Conservation (phyloP, 305 asterid genomes). For the Andrographis paniculata region DNA sequence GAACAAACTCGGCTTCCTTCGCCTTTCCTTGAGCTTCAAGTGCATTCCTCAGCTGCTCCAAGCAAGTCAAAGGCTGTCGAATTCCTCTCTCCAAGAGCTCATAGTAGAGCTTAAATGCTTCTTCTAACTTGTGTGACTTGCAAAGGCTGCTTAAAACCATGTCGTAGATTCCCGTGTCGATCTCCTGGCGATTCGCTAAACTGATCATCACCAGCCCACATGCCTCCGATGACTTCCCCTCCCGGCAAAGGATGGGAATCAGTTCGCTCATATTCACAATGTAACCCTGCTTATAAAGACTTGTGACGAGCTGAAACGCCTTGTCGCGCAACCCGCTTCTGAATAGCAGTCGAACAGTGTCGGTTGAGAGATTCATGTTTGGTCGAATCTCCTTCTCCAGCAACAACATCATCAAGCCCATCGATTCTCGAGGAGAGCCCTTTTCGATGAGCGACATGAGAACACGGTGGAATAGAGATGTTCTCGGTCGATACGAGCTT, state of each 20-base stretch:
- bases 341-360: conserved; percentile 40
- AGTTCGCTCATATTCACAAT: conserved; percentile 43
- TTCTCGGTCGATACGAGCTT: conserved; percentile 49
- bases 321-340: conserved; percentile 25
- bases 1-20: conserved; percentile 73
- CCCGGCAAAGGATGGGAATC: conserved; percentile 41
- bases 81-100: conserved; percentile 56
- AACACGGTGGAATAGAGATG: conserved; percentile 54
- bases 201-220: conserved; percentile 37
- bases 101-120: conserved; percentile 66
- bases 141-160: conserved; percentile 44
- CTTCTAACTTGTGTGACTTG: conserved; percentile 26
- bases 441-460: conserved; percentile 46
- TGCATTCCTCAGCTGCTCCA: conserved; percentile 39
- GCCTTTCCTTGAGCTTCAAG: conserved; percentile 54
- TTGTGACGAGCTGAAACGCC: conserved; percentile 45
- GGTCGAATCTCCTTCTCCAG: conserved; percentile 56
- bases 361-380: conserved; percentile 56
- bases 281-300: conserved; percentile 50
- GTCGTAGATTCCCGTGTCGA: conserved; percentile 23
- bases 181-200: conserved; percentile 38
- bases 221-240: conserved; percentile 43
- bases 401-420: conserved; percentile 50
- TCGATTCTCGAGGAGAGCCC: conserved; percentile 45
- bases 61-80: conserved; percentile 42